These are phyloP conservation scores for Entomortierella parvispora DNA, from an alignment of 192 early-diverging fungal species.

Conservation along the genomic window DNA sequence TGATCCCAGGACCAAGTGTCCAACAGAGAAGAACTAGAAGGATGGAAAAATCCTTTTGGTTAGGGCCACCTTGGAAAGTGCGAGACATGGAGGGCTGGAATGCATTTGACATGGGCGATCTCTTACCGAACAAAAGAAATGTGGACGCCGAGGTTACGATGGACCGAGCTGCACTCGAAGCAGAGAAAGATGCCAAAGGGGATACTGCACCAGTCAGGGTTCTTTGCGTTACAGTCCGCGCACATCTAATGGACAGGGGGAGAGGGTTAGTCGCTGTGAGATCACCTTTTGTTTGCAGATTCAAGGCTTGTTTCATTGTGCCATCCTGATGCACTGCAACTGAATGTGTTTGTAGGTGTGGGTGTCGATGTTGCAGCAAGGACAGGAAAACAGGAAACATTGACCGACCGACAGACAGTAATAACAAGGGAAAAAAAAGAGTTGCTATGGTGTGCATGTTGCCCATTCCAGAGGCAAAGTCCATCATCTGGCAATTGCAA, in stretches of 20 bases:
- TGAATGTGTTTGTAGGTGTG: too few species aligned
- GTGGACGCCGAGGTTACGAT: constrained; percentile 97
- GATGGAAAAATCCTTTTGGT: neutral
- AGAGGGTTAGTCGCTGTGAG: too few species aligned
- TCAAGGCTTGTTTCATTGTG: neutral
- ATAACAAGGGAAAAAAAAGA: too few species aligned
- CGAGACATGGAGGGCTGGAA: too few species aligned
- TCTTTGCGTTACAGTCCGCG: constrained; percentile 96
- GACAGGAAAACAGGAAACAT: too few species aligned
- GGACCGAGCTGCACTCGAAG: constrained; percentile 94
- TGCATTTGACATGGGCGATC: too few species aligned
- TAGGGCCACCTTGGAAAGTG: neutral
- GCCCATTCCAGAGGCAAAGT: too few species aligned
- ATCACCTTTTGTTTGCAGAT: too few species aligned
- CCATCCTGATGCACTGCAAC: too few species aligned
- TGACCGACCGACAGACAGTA: too few species aligned
- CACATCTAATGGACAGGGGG: constrained; percentile 66
- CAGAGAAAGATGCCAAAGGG: constrained; percentile 96
- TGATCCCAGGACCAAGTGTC: constrained; percentile 96
- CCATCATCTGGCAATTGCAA: neutral
- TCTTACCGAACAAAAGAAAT: constrained; percentile 96
- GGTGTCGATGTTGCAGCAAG: too few species aligned
- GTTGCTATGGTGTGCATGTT: too few species aligned
- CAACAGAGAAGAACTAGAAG: constrained; percentile 79
- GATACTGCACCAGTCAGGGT: constrained; percentile 94